These are phyloP conservation scores for Sporothrix dimorphospora DNA, from an alignment of 2,329 filamentous ascomycete genomes.

Conservation along the genomic window DNA sequence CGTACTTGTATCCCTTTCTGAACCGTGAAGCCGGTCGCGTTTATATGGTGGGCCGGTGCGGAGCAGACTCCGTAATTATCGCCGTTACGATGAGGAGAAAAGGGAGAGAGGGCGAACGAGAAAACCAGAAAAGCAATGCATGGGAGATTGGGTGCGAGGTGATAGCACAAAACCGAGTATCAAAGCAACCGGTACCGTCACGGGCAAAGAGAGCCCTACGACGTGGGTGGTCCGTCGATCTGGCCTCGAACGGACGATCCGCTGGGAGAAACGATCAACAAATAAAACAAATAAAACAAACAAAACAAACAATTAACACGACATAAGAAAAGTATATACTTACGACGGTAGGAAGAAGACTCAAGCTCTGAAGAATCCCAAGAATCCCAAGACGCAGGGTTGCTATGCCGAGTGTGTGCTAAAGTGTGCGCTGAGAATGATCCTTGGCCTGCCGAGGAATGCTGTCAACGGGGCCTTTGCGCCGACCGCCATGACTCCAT, in stretches of 20 bases:
- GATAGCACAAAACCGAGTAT: background rate
- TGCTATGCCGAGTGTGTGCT: background rate
- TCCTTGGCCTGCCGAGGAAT: background rate
- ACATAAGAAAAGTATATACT: background rate
- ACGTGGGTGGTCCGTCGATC: conserved; percentile 13
- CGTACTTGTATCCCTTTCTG: background rate
- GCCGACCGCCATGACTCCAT: background rate
- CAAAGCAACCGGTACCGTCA: background rate
- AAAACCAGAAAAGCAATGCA: background rate
- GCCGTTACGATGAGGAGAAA: background rate
- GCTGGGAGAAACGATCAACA: background rate
- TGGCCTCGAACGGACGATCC: conserved; percentile 9
- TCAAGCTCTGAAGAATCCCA: background rate
- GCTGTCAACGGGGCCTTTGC: background rate
- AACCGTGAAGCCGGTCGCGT: background rate
- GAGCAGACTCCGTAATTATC: conserved; percentile 2
- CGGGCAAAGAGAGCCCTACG: conserved; percentile 1
- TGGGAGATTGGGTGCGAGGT: background rate
- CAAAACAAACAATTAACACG: background rate
- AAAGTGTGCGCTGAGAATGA: background rate
- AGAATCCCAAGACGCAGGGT: background rate
- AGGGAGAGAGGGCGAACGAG: background rate
- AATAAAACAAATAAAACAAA: background rate
- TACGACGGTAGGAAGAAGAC: background rate
- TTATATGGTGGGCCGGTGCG: conserved; percentile 12